Percentiles rank a stretch among this genome's conserved stretches.
Conservation (phyloP, 2,329 filamentous ascomycete species). For the Paecilomyces fulvus region DNA sequence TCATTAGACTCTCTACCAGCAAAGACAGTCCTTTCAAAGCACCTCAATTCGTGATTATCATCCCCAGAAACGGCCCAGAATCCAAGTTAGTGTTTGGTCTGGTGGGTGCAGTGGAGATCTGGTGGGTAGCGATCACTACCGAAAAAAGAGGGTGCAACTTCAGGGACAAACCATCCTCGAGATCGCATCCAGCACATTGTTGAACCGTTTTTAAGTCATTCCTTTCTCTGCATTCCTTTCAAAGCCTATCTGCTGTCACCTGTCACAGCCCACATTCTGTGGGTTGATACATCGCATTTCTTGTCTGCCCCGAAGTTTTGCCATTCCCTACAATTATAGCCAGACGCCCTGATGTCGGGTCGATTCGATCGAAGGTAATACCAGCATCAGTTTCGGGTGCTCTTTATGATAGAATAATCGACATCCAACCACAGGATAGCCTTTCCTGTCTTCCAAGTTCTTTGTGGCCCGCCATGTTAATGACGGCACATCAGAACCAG, state of each 20-base stretch:
- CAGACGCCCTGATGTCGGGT: neutral
- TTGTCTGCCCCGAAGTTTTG: neutral
- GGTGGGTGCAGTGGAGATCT: neutral
- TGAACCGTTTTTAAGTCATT: neutral
- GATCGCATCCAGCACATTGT: neutral
- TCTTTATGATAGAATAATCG: neutral
- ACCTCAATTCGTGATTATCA: neutral
- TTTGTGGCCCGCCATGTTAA: conserved; percentile 1
- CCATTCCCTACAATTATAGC: neutral
- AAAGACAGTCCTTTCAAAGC: neutral
- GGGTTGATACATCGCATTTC: neutral
- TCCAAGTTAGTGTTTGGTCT: neutral
- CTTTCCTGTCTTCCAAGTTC: neutral
- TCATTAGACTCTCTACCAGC: neutral
- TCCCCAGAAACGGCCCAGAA: neutral
- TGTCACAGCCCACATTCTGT: neutral
- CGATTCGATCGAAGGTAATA: neutral
- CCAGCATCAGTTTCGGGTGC: neutral
- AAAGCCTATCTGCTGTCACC: neutral
- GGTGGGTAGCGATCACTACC: conserved; percentile 2
- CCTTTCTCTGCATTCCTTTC: neutral
- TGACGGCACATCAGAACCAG: conserved; percentile 2
- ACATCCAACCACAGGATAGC: neutral
- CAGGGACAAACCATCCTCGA: conserved; percentile 1
- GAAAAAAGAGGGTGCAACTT: conserved; percentile 1